Evolutionary conservation across 176 grass and related monocot genomes (phyloP).

Genomic region (Coix lacrymajobi): DNA sequence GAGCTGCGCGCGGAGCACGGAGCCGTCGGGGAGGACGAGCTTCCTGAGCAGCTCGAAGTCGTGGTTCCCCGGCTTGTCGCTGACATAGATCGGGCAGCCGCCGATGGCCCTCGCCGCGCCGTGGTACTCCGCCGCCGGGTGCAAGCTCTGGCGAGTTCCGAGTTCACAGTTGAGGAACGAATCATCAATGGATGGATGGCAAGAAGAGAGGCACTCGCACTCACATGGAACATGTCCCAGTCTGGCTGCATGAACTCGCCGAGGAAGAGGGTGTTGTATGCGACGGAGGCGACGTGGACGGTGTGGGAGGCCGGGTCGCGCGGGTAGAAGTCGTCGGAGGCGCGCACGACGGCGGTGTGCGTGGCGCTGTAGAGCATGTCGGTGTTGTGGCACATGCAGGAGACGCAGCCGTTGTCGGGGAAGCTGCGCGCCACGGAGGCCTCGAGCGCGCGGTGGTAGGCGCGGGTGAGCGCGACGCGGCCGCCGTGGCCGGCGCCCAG

Average conservation of each 20-base stretch:
- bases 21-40: constrained; percentile 73
- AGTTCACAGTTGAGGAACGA: too few relatives aligned
- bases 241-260: constrained; percentile 94
- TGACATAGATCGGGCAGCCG: constrained; percentile 61
- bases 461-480: constrained; percentile 47
- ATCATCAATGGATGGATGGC: not conserved
- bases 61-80: constrained; percentile 82
- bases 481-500: constrained; percentile 71
- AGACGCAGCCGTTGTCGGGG: constrained; percentile 77
- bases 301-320: constrained; percentile 80
- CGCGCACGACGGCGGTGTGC: constrained; percentile 63
- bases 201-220: too few relatives aligned
- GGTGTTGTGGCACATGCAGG: constrained; percentile 88
- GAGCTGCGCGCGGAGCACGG: constrained; percentile 59
- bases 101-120: constrained; percentile 64
- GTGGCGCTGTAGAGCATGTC: constrained; percentile 65
- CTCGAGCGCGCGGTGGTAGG: constrained; percentile 74
- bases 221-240: constrained; percentile 94
- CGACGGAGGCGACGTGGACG: constrained; percentile 67
- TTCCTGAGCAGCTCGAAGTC: constrained; percentile 71
- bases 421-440: constrained; percentile 52
- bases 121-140: constrained; percentile 85
- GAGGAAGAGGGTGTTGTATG: constrained; percentile 77
- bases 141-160: constrained; percentile 63
- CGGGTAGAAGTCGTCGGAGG: constrained; percentile 91